Percentiles rank a stretch among this genome's conserved stretches.
These are phyloP conservation scores for Grosmannia huntii DNA, from an alignment of 2,329 filamentous ascomycete species.

Conservation along the genomic window DNA sequence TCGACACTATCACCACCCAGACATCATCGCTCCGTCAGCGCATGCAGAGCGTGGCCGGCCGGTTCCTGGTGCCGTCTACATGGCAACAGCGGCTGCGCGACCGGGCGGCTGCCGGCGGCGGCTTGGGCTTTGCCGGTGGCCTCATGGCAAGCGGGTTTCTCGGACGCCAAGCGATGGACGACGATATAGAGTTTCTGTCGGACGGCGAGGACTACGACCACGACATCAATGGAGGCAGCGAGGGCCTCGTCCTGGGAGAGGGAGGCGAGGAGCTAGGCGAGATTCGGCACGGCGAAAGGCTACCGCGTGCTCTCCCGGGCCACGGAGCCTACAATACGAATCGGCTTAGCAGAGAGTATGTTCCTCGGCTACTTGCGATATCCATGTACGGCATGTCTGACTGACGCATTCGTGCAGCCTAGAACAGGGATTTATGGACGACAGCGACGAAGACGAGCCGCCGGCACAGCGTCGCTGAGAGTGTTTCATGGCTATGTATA, in stretches of 20 bases:
- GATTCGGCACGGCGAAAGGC: slow-evolving; percentile 30
- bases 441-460: slow-evolving; percentile 28
- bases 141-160: not conserved
- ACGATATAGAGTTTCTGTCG: slow-evolving; percentile 25
- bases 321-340: slow-evolving; percentile 35
- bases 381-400: not conserved
- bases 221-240: not conserved
- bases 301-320: slow-evolving; percentile 20
- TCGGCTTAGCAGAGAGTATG: slow-evolving; percentile 62
- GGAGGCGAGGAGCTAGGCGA: slow-evolving; percentile 59
- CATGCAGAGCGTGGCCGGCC: slow-evolving; percentile 27
- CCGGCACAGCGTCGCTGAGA: not conserved
- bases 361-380: slow-evolving; percentile 7
- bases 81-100: slow-evolving; percentile 33
- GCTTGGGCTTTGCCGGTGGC: slow-evolving; percentile 9
- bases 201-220: slow-evolving; percentile 33
- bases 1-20: slow-evolving; percentile 48
- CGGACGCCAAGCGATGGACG: slow-evolving; percentile 17
- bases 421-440: slow-evolving; percentile 32
- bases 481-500: not conserved
- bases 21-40: slow-evolving; percentile 42
- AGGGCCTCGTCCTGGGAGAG: slow-evolving; percentile 23
- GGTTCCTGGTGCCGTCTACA: slow-evolving; percentile 30
- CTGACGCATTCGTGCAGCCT: slow-evolving; percentile 15
- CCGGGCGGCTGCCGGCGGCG: slow-evolving; percentile 19